phyloP scores from a whole-genome alignment of 345 rosid genomes.

The Eucalyptus curtisii region DNA sequence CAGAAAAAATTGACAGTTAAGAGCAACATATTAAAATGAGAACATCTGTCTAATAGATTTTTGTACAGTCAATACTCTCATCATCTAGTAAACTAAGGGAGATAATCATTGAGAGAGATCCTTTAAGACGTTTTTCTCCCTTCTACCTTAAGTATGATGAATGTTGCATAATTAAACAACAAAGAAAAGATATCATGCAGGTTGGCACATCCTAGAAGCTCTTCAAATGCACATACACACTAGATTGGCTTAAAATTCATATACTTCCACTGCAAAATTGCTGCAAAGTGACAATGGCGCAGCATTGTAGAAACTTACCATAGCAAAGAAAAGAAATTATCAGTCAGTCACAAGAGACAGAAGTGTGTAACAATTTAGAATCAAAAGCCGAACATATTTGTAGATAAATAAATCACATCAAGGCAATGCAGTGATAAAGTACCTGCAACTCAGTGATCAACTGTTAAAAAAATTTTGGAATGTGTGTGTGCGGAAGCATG shows the following conservation, averaged over 20 bases:
- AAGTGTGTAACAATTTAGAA: neutral
- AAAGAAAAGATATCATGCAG: slow-evolving; percentile 9
- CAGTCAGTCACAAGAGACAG: neutral
- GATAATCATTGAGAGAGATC: neutral
- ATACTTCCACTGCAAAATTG: slow-evolving; percentile 19
- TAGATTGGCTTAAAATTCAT: slow-evolving; percentile 19
- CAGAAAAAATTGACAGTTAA: neutral
- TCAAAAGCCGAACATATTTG: neutral
- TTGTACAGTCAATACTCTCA: neutral
- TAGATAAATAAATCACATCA: neutral
- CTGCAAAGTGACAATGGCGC: slow-evolving; percentile 59
- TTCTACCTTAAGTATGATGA: neutral
- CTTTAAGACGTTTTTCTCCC: neutral
- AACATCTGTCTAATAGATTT: neutral
- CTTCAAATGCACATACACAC: neutral
- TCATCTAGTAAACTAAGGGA: neutral
- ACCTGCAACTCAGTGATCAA: neutral
- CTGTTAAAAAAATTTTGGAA: no score
- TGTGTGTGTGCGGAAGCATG: no score
- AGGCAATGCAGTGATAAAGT: neutral
- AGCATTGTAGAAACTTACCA: slow-evolving; percentile 41
- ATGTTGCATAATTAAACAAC: neutral
- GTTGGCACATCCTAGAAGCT: neutral
- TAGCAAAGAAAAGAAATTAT: neutral
- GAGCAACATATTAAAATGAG: neutral